Percentiles rank a stretch among this genome's conserved stretches.
Evolutionary conservation across 2,329 filamentous ascomycete species (phyloP).

Genomic region (Pseudogymnoascus sp.): DNA sequence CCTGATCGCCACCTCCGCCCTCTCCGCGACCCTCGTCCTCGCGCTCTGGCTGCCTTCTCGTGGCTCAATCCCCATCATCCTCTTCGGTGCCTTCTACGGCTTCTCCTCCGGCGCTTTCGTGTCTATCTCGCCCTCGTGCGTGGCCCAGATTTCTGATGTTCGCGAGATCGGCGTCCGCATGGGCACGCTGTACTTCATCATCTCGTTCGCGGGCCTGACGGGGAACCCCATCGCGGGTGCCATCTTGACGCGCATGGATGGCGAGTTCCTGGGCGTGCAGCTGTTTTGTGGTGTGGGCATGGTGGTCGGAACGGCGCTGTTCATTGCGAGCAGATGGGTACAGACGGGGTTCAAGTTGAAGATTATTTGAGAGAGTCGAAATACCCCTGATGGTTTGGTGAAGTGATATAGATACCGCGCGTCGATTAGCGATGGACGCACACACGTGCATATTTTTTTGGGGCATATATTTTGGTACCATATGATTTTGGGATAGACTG

Average conservation of each 20-base stretch:
- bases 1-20: slow-evolving; percentile 40
- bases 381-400: neutral
- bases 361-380: slow-evolving; percentile 18
- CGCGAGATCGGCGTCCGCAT: slow-evolving; percentile 61
- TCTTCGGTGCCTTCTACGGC: slow-evolving; percentile 62
- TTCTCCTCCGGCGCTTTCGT: slow-evolving; percentile 63
- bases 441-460: neutral
- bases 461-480: neutral
- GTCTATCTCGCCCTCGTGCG: slow-evolving; percentile 52
- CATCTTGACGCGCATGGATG: slow-evolving; percentile 44
- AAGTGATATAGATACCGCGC: neutral
- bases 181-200: slow-evolving; percentile 55
- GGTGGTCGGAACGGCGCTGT: slow-evolving; percentile 35
- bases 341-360: slow-evolving; percentile 21
- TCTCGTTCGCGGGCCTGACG: slow-evolving; percentile 57
- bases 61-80: slow-evolving; percentile 50
- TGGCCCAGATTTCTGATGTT: slow-evolving; percentile 66
- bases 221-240: slow-evolving; percentile 63
- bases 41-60: slow-evolving; percentile 47
- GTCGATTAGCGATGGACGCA: neutral
- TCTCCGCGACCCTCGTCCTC: slow-evolving; percentile 41
- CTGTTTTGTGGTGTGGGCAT: slow-evolving; percentile 56
- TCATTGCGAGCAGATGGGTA: slow-evolving; percentile 31
- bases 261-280: slow-evolving; percentile 44
- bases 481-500: neutral